Evolutionary conservation across 768 basidiomycete species (phyloP).

Genomic region (Amanita jacksonii): DNA sequence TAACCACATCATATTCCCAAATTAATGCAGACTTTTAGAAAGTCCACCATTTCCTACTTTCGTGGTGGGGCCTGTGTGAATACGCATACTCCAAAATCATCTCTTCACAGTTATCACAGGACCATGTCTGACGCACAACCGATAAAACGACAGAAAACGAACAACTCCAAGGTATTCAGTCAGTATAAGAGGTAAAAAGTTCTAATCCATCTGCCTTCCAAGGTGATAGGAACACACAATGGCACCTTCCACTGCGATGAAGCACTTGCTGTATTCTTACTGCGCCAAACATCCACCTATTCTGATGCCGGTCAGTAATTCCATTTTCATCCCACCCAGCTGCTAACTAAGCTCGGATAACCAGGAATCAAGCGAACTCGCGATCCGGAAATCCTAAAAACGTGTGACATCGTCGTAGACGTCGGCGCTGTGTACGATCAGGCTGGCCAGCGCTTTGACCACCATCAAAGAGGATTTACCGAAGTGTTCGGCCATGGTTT

Average conservation of each 20-base stretch:
- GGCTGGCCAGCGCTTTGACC: slow-evolving; percentile 74
- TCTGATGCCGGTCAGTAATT: slow-evolving; percentile 53
- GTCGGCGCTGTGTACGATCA: slow-evolving; percentile 91
- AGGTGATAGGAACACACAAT: slow-evolving; percentile 91
- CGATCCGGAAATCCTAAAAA: slow-evolving; percentile 59
- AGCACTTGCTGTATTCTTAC: slow-evolving; percentile 85
- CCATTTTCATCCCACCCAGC: background rate
- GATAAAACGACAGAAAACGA: slow-evolving; percentile 33
- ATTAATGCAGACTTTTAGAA: too few species aligned
- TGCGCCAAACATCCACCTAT: slow-evolving; percentile 70
- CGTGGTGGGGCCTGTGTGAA: too few species aligned
- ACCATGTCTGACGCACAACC: slow-evolving; percentile 12
- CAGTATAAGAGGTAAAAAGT: background rate
- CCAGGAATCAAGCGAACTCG: slow-evolving; percentile 62
- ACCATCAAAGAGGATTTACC: slow-evolving; percentile 90
- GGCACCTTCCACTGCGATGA: slow-evolving; percentile 98
- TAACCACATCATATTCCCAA: too few species aligned
- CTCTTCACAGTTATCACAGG: slow-evolving; percentile 16
- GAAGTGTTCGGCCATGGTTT: slow-evolving; percentile 88
- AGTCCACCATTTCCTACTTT: too few species aligned
- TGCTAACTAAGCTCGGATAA: slow-evolving; percentile 1
- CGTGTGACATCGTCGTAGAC: slow-evolving; percentile 92
- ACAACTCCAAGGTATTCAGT: slow-evolving; percentile 24
- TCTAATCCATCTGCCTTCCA: too few species aligned
- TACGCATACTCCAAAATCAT: background rate